A percentile compares a stretch with the other conserved stretches of the same genome.
Evolutionary conservation across 2,329 filamentous ascomycete genomes (phyloP).

Genomic region (Ascochyta rabiei): DNA sequence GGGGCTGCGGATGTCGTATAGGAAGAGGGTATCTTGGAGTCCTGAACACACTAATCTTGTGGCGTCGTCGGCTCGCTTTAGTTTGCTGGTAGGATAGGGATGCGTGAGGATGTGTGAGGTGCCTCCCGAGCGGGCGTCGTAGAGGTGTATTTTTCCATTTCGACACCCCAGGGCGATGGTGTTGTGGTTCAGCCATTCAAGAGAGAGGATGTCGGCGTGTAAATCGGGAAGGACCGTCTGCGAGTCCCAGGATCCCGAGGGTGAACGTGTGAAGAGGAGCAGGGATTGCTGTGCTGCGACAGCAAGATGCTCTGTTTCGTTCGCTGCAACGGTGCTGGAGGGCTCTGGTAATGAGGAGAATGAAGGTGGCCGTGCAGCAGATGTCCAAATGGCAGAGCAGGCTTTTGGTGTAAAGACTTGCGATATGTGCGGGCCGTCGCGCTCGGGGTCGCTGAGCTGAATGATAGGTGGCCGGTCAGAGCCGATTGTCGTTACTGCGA

Average conservation of each 20-base stretch:
- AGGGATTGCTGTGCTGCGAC: constrained; percentile 38
- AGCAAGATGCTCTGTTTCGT: constrained; percentile 37
- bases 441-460: constrained; percentile 33
- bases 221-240: constrained; percentile 11
- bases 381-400: constrained; percentile 36
- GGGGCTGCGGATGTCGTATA: constrained; percentile 42
- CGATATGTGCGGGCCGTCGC: constrained; percentile 33
- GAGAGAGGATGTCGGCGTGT: constrained; percentile 38
- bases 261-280: constrained; percentile 30
- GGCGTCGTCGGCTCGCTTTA: constrained; percentile 35
- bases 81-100: constrained; percentile 26
- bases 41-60: constrained; percentile 38
- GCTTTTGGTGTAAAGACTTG: constrained; percentile 36
- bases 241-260: constrained; percentile 30
- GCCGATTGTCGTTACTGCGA: constrained; percentile 41
- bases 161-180: constrained; percentile 42
- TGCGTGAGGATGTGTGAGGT: constrained; percentile 35
- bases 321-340: constrained; percentile 25
- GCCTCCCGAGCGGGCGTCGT: constrained; percentile 39
- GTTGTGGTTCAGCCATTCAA: constrained; percentile 43
- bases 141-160: constrained; percentile 41
- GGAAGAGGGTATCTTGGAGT: constrained; percentile 30
- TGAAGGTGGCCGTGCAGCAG: constrained; percentile 29
- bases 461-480: constrained; percentile 36
- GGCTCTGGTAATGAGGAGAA: constrained; percentile 17